Percentiles rank a stretch among this genome's conserved stretches.
These are phyloP conservation scores for Fraxinus sp. DNA, from an alignment of 305 asterid genomes.

Conservation along the genomic window DNA sequence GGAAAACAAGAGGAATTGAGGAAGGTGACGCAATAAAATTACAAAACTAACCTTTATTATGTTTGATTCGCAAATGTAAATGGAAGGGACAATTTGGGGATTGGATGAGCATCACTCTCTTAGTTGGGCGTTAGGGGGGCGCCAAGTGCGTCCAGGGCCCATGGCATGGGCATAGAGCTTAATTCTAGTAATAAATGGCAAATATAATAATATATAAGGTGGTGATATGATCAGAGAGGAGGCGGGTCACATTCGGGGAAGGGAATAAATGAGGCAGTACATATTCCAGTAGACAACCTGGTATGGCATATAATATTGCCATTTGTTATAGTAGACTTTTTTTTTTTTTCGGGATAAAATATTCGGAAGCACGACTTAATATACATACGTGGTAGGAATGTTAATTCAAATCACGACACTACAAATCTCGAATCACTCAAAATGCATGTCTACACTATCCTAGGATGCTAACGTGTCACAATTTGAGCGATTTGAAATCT, in stretches of 20 bases:
- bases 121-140: background rate
- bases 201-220: background rate
- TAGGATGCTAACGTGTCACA: background rate
- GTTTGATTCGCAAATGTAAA: background rate
- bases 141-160: background rate
- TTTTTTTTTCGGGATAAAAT: background rate
- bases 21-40: background rate
- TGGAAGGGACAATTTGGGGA: background rate
- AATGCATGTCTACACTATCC: background rate
- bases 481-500: background rate
- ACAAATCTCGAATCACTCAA: background rate
- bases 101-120: background rate
- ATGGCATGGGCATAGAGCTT: background rate
- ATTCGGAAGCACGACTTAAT: background rate
- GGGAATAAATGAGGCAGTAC: background rate
- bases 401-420: background rate
- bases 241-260: background rate
- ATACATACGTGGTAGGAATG: background rate
- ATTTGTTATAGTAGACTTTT: background rate
- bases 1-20: background rate
- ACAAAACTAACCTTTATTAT: background rate
- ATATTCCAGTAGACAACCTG: background rate
- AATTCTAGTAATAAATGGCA: background rate
- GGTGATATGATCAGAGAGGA: background rate
- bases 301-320: background rate